Conservation (phyloP, 257 asterid species). For the Knoxia roxburghii region DNA sequence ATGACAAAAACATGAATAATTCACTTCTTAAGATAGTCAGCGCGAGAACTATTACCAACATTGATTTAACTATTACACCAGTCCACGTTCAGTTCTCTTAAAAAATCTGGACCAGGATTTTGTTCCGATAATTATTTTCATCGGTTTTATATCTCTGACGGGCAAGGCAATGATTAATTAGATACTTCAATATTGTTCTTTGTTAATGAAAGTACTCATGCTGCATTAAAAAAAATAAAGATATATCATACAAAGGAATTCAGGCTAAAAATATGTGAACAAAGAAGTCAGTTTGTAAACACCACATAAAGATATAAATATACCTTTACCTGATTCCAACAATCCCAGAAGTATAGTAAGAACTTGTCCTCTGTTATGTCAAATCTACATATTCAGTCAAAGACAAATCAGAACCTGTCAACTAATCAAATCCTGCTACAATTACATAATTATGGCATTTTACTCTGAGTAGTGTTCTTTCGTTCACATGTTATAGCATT, state of each 20-base stretch:
- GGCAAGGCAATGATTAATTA: neutral
- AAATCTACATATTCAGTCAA: constrained; percentile 42
- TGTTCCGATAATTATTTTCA: neutral
- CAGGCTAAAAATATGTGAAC: neutral
- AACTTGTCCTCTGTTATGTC: constrained; percentile 84
- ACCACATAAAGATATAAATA: constrained; percentile 15
- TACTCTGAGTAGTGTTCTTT: neutral
- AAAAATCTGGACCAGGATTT: neutral
- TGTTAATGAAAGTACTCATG: neutral
- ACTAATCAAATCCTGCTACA: neutral
- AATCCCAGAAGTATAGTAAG: constrained; percentile 72
- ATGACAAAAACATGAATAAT: neutral
- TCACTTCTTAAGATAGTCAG: neutral
- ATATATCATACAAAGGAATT: neutral
- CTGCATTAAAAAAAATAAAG: neutral
- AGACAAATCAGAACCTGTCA: constrained; percentile 13
- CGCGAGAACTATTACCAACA: neutral
- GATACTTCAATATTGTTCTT: neutral
- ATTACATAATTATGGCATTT: constrained; percentile 1
- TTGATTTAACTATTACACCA: neutral
- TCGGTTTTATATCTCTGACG: neutral
- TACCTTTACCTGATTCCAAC: constrained; percentile 82
- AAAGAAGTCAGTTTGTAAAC: constrained; percentile 3
- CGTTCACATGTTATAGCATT: neutral
- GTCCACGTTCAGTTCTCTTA: neutral